phyloP scores from a whole-genome alignment of 768 basidiomycete genomes.

The Boletus fagicola region DNA sequence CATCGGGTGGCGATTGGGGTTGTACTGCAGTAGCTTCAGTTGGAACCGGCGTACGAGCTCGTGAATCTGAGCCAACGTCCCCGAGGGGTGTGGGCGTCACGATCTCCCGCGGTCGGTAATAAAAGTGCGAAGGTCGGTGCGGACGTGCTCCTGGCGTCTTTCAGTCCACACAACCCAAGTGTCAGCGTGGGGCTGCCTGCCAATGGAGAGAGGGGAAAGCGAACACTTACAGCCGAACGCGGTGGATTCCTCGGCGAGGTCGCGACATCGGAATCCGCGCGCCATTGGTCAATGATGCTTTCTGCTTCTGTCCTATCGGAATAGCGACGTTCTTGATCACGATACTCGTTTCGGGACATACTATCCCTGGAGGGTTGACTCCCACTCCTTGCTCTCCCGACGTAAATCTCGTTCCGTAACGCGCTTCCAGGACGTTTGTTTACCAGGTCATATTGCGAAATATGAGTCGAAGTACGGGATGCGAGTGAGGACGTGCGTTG shows the following conservation, averaged over 20 bases:
- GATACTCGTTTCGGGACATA: constrained; percentile 16
- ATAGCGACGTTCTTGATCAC: constrained; percentile 14
- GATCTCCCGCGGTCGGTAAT: constrained; percentile 34
- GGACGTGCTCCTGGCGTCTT: constrained; percentile 21
- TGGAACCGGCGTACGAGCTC: constrained; percentile 16
- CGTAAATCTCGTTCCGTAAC: constrained; percentile 26
- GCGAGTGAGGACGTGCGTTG: constrained; percentile 21
- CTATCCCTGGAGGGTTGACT: constrained; percentile 25
- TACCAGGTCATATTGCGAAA: constrained; percentile 34
- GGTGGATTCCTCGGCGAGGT: constrained; percentile 17
- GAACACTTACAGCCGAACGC: constrained; percentile 23
- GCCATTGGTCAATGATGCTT: constrained; percentile 31
- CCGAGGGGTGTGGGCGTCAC: constrained; percentile 27
- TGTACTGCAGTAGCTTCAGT: constrained; percentile 5
- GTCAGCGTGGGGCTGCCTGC: constrained; percentile 4
- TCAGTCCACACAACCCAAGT: neutral
- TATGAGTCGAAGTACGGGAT: constrained; percentile 30
- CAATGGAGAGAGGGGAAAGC: neutral
- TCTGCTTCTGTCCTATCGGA: constrained; percentile 28
- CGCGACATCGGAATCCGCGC: constrained; percentile 26
- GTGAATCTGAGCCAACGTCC: constrained; percentile 17
- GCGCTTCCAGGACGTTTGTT: constrained; percentile 27
- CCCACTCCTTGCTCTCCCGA: constrained; percentile 21
- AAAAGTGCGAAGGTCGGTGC: constrained; percentile 13
- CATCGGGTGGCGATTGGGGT: constrained; percentile 2